Evolutionary conservation across 2,329 filamentous ascomycete genomes (phyloP).

Genomic region (Diplodia seriata): DNA sequence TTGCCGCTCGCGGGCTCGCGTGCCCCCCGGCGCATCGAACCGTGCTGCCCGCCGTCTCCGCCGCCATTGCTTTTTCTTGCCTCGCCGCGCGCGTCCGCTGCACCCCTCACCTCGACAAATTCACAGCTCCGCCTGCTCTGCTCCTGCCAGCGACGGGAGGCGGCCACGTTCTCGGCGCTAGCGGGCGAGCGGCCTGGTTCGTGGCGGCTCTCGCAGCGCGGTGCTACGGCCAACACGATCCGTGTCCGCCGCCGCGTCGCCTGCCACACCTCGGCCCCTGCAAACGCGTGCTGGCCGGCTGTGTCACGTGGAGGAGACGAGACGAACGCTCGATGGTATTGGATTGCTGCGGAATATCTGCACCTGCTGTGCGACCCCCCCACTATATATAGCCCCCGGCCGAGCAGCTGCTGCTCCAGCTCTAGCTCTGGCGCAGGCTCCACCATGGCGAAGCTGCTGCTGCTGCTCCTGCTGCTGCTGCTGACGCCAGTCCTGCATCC

Average conservation of each 20-base stretch:
- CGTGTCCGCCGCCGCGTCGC: slow-evolving; percentile 22
- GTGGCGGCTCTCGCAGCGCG: slow-evolving; percentile 15
- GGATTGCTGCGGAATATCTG: slow-evolving; percentile 24
- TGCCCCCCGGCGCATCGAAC: neutral
- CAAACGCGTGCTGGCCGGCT: slow-evolving; percentile 26
- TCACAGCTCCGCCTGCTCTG: neutral
- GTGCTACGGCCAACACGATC: slow-evolving; percentile 29
- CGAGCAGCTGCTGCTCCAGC: slow-evolving; percentile 24
- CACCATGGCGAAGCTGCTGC: neutral
- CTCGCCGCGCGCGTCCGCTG: slow-evolving; percentile 6
- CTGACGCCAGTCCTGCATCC: slow-evolving; percentile 18
- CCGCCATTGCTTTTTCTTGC: neutral
- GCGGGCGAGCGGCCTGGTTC: slow-evolving; percentile 22
- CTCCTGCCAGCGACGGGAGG: neutral
- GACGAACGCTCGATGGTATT: slow-evolving; percentile 20
- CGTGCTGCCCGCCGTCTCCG: slow-evolving; percentile 14
- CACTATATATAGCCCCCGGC: slow-evolving; percentile 33
- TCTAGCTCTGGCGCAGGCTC: slow-evolving; percentile 4
- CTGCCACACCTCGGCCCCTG: slow-evolving; percentile 21
- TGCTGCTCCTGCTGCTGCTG: neutral
- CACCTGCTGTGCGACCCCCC: slow-evolving; percentile 32
- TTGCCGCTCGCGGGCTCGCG: neutral
- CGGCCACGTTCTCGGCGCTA: slow-evolving; percentile 29
- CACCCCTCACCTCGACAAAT: slow-evolving; percentile 10
- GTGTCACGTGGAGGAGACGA: slow-evolving; percentile 30